Conservation (phyloP, 345 rosid species). For the Populus simonii region DNA sequence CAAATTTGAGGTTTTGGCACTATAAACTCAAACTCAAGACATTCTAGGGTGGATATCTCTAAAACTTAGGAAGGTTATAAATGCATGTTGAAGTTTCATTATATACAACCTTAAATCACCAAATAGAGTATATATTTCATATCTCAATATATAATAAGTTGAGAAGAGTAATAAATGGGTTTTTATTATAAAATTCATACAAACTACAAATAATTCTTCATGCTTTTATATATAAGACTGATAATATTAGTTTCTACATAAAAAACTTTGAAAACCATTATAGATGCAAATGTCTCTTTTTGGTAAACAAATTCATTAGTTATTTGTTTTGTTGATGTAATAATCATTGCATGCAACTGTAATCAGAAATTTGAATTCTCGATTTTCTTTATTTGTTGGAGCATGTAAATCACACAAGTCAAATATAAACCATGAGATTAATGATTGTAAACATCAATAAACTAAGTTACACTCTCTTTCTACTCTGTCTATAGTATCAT, state of each 20-base stretch:
- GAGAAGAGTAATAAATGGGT: not conserved
- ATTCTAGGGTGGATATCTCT: not conserved
- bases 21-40: not conserved
- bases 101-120: not conserved
- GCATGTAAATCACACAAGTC: not conserved
- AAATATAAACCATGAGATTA: not conserved
- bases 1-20: not conserved
- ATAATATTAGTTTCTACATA: not conserved
- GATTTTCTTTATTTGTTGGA: too few relatives aligned
- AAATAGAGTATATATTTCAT: not conserved
- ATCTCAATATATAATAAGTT: not conserved
- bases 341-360: not conserved
- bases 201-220: not conserved
- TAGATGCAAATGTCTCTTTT: not conserved
- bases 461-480: not conserved
- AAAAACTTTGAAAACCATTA: not conserved
- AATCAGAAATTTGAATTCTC: not conserved
- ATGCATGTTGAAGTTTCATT: not conserved
- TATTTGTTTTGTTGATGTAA: not conserved
- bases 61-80: not conserved
- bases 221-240: not conserved
- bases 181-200: not conserved
- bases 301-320: not conserved
- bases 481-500: not conserved
- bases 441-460: too few relatives aligned